Evolutionary conservation across 345 rosid genomes (phyloP).

Genomic region (Carallia pectinifolia): DNA sequence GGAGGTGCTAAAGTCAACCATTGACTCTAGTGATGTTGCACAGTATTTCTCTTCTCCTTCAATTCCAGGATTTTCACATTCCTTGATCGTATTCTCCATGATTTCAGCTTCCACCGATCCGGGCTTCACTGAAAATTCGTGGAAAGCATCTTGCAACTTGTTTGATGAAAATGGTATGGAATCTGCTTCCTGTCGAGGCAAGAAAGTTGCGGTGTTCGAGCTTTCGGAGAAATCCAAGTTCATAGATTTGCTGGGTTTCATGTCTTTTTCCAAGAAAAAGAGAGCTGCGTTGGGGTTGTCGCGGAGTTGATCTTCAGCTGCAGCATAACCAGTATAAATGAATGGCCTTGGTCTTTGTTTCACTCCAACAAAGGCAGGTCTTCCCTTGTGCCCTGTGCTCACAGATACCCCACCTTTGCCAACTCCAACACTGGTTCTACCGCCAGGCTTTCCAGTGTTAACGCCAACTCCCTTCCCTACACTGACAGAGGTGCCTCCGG

Average conservation of each 20-base stretch:
- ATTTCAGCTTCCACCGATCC: constrained; percentile 61
- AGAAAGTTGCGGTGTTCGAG: constrained; percentile 46
- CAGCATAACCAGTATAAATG: constrained; percentile 35
- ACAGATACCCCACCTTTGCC: constrained; percentile 81
- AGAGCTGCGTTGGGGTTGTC: constrained; percentile 57
- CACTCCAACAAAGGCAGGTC: constrained; percentile 58
- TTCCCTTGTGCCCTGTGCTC: constrained; percentile 56
- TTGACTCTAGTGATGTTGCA: constrained; percentile 20
- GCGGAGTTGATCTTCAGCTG: constrained; percentile 61
- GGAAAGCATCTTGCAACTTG: constrained; percentile 50
- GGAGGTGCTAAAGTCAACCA: constrained; percentile 3
- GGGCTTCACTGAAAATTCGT: constrained; percentile 48
- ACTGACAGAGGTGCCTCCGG: constrained; percentile 47
- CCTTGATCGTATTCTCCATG: constrained; percentile 36
- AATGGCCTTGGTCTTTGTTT: constrained; percentile 45
- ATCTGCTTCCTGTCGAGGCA: constrained; percentile 62
- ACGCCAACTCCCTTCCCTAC: constrained; percentile 47
- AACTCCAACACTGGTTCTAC: constrained; percentile 58
- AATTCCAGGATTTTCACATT: constrained; percentile 12
- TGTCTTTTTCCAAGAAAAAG: constrained; percentile 81
- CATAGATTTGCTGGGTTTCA: constrained; percentile 54
- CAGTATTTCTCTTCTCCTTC: constrained; percentile 23
- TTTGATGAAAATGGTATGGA: constrained; percentile 66
- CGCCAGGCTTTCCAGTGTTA: constrained; percentile 44
- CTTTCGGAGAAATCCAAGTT: constrained; percentile 51